Percentiles rank a stretch among this genome's conserved stretches.
Conservation (phyloP, 2,329 filamentous ascomycete species). For the Ambrosiella xylebori region DNA sequence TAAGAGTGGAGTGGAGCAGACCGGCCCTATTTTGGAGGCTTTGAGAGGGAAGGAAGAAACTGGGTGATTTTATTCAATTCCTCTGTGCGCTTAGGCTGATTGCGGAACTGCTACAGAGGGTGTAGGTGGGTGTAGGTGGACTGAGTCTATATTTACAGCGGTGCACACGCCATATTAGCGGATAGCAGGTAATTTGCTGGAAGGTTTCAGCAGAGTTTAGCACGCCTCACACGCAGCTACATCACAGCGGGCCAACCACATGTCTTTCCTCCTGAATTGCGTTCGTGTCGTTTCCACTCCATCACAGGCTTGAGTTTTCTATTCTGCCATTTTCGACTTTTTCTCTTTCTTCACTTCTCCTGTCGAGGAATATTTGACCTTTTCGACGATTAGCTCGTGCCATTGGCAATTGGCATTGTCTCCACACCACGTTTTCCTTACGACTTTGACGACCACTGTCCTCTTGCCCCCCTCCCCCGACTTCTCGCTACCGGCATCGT, state of each 20-base stretch:
- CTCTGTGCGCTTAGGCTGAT: not conserved
- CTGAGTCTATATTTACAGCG: not conserved
- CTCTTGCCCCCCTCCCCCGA: not conserved
- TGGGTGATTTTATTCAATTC: constrained; percentile 10
- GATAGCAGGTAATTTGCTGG: not conserved
- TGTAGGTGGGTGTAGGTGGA: not conserved
- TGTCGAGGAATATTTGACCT: not conserved
- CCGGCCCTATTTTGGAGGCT: constrained; percentile 9
- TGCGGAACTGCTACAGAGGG: not conserved
- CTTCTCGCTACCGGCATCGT: not conserved
- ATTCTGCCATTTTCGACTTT: constrained; percentile 5
- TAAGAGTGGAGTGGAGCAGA: constrained; percentile 4
- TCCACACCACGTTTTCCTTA: not conserved
- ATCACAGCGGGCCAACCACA: constrained; percentile 1
- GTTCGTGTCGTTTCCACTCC: constrained; percentile 11
- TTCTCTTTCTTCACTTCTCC: not conserved
- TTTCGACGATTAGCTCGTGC: not conserved
- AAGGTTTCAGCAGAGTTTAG: not conserved
- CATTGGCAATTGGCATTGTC: not conserved
- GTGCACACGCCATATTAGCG: not conserved
- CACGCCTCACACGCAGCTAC: not conserved
- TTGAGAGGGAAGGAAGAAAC: not conserved
- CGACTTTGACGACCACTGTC: not conserved
- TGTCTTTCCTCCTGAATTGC: constrained; percentile 7
- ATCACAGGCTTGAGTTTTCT: not conserved